Conservation (phyloP, 2,329 filamentous ascomycete species). For the Acephala macrosclerotiorum region DNA sequence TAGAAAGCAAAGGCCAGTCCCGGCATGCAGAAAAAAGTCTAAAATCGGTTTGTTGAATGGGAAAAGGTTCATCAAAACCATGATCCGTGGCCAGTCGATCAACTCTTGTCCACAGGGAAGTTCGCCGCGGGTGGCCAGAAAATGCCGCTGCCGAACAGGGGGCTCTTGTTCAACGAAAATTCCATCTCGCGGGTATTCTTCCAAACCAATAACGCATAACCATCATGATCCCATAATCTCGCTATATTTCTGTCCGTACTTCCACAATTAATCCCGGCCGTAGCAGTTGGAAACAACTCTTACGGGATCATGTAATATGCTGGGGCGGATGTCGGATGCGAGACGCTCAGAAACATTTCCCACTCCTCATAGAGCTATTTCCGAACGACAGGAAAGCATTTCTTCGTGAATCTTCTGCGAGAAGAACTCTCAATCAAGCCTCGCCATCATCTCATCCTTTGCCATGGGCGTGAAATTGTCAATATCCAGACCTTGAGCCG, state of each 20-base stretch:
- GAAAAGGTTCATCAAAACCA: conserved; percentile 35
- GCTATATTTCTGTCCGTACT: conserved; percentile 40
- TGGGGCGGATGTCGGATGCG: conserved; percentile 37
- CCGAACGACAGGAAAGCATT: conserved; percentile 45
- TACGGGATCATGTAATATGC: conserved; percentile 41
- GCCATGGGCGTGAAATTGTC: conserved; percentile 91
- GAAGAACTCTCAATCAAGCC: conserved; percentile 77
- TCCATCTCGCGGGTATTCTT: conserved; percentile 43
- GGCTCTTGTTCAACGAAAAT: conserved; percentile 37
- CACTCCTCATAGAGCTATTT: conserved; percentile 38
- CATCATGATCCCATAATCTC: conserved; percentile 42
- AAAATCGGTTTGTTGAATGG: conserved; percentile 40
- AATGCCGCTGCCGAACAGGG: conserved; percentile 37
- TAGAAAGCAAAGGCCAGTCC: conserved; percentile 43
- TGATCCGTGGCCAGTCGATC: conserved; percentile 34
- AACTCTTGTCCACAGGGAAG: conserved; percentile 33
- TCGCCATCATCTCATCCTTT: conserved; percentile 97
- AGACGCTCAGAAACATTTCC: conserved; percentile 39
- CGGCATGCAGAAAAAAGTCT: conserved; percentile 45
- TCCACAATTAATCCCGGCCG: conserved; percentile 40
- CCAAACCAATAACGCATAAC: conserved; percentile 44
- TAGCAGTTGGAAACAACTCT: conserved; percentile 37
- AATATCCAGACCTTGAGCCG: conserved; percentile 84
- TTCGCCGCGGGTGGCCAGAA: conserved; percentile 33
- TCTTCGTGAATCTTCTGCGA: conserved; percentile 43